A percentile compares a stretch with the other conserved stretches of the same genome.
Evolutionary conservation across 2,329 filamentous ascomycete genomes (phyloP).

Genomic region (Aspergillus fijiensis): DNA sequence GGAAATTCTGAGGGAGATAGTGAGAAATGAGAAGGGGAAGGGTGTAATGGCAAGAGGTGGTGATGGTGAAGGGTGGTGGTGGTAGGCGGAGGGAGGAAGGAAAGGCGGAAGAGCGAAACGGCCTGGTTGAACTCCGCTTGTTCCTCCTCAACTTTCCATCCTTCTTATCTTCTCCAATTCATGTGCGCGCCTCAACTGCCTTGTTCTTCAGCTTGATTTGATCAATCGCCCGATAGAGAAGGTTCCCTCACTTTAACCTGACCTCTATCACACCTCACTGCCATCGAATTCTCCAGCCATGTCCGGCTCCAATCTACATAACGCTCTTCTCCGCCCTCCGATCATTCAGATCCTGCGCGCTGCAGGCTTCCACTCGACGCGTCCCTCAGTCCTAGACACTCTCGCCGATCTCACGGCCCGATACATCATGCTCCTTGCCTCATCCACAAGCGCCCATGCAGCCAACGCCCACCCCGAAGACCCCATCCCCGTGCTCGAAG

Average conservation of each 20-base stretch:
- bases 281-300: slow-evolving; percentile 32
- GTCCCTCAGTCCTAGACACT: slow-evolving; percentile 78
- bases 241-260: background rate
- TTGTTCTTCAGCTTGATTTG: background rate
- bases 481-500: slow-evolving; percentile 65
- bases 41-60: background rate
- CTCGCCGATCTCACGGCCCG: slow-evolving; percentile 82
- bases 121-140: slow-evolving; percentile 5
- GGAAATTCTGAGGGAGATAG: background rate
- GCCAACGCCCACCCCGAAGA: slow-evolving; percentile 65
- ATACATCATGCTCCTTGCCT: slow-evolving; percentile 74
- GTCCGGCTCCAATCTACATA: slow-evolving; percentile 57
- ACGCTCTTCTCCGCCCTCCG: slow-evolving; percentile 79
- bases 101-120: slow-evolving; percentile 8
- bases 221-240: background rate
- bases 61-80: background rate
- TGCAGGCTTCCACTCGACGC: slow-evolving; percentile 81
- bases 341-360: slow-evolving; percentile 90
- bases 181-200: background rate
- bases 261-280: background rate
- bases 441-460: slow-evolving; percentile 70
- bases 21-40: background rate
- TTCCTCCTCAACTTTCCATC: slow-evolving; percentile 1
- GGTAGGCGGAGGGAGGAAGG: slow-evolving; percentile 4
- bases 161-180: background rate